phyloP scores from a whole-genome alignment of 768 basidiomycete genomes.

The Boletus vermiculosoides region DNA sequence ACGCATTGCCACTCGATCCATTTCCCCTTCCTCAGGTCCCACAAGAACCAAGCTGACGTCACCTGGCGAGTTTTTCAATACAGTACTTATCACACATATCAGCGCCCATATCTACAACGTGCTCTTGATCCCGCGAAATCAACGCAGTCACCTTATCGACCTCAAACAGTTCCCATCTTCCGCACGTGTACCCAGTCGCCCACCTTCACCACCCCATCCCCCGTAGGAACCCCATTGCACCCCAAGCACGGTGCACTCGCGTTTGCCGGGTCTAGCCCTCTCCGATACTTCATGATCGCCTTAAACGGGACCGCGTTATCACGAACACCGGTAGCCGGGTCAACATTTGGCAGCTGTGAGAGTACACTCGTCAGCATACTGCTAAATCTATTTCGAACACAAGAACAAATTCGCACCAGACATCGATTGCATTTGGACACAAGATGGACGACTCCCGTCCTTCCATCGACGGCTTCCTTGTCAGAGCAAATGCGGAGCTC shows the following conservation, averaged over 20 bases:
- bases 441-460: conserved; percentile 42
- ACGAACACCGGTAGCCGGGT: conserved; percentile 58
- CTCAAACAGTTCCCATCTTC: conserved; percentile 37
- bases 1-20: not conserved
- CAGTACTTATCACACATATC: not conserved
- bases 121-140: not conserved
- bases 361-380: conserved; percentile 4
- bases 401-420: conserved; percentile 46
- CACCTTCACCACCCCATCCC: conserved; percentile 52
- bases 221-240: conserved; percentile 56
- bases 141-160: not conserved
- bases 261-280: conserved; percentile 49
- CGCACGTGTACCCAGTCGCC: conserved; percentile 59
- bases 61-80: too few relatives aligned
- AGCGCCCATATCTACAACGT: not conserved
- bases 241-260: conserved; percentile 63
- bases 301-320: conserved; percentile 77
- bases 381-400: conserved; percentile 5
- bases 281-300: conserved; percentile 70
- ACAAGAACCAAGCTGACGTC: too few relatives aligned
- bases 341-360: conserved; percentile 69
- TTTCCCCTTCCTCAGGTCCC: too few relatives aligned
- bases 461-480: conserved; percentile 15
- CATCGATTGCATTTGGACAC: conserved; percentile 73
- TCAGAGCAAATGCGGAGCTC: conserved; percentile 53